phyloP scores from a whole-genome alignment of 1,139 yeast genomes.

The Yamadazyma triangularis region DNA sequence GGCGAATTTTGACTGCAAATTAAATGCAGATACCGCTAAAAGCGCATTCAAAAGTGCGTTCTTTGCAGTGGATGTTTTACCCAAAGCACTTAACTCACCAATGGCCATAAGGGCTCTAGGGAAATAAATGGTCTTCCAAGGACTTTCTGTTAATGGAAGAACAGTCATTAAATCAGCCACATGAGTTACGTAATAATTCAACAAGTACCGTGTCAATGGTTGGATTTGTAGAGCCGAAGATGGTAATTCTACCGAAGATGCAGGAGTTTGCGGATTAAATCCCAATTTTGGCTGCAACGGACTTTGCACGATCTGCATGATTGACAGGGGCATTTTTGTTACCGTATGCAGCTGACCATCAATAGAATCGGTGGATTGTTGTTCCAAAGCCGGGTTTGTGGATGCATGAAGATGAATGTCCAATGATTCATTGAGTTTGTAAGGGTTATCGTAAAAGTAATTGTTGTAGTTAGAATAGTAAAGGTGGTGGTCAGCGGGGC shows the following conservation, averaged over 20 bases:
- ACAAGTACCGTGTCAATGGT: conserved; percentile 63
- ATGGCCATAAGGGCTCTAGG: conserved; percentile 79
- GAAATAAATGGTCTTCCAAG: conserved; percentile 82
- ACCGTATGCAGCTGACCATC: conserved; percentile 31
- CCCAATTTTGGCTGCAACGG: conserved; percentile 43
- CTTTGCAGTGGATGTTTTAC: conserved; percentile 71
- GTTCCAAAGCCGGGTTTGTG: conserved; percentile 17
- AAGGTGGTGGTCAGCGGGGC: conserved; percentile 35
- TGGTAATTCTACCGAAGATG: conserved; percentile 40
- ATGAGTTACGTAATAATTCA: conserved; percentile 70
- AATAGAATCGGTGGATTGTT: conserved; percentile 30
- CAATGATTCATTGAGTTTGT: conserved; percentile 36
- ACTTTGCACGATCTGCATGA: conserved; percentile 46
- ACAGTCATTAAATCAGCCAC: conserved; percentile 90
- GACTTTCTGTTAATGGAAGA: conserved; percentile 73
- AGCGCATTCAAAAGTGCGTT: conserved; percentile 76
- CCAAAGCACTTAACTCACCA: conserved; percentile 75
- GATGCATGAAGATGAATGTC: conserved; percentile 46
- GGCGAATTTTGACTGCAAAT: conserved; percentile 67
- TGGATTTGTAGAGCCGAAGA: conserved; percentile 58
- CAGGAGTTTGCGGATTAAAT: conserved; percentile 27
- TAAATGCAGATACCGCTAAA: conserved; percentile 78
- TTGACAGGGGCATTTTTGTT: conserved; percentile 39
- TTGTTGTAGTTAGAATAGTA: conserved; percentile 40
- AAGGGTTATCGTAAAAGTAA: conserved; percentile 41